Conservation (phyloP, 169 alveolate species). For the Ichthyophthirius multifiliis region DNA sequence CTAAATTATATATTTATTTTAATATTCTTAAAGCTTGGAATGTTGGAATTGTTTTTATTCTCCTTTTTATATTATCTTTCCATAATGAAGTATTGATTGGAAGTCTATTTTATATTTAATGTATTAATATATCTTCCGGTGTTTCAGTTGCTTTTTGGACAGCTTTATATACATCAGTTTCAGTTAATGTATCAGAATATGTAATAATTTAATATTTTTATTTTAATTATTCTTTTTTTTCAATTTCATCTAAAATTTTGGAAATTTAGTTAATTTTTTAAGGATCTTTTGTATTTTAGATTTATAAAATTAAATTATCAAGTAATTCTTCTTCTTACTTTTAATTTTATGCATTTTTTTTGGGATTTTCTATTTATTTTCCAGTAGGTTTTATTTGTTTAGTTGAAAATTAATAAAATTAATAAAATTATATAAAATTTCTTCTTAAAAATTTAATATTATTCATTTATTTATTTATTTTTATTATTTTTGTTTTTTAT, state of each 20-base stretch:
- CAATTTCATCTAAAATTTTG: constrained; percentile 1
- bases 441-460: too few species aligned
- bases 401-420: too few species aligned
- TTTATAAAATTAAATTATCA: too few species aligned
- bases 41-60: neutral
- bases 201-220: neutral
- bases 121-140: constrained; percentile 14
- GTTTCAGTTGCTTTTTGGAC: neutral
- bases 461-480: too few species aligned
- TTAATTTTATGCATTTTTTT: too few species aligned
- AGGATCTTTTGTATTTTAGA: neutral
- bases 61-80: neutral
- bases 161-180: constrained; percentile 4
- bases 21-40: neutral
- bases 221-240: neutral
- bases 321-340: too few species aligned
- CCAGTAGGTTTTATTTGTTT: too few species aligned
- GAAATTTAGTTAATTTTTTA: neutral
- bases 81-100: neutral
- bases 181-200: neutral
- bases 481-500: too few species aligned
- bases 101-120: neutral
- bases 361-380: too few species aligned
- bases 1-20: neutral
- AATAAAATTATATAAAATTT: too few species aligned